phyloP scores from a whole-genome alignment of 768 basidiomycete genomes.

The Xerocomus potaroensis region DNA sequence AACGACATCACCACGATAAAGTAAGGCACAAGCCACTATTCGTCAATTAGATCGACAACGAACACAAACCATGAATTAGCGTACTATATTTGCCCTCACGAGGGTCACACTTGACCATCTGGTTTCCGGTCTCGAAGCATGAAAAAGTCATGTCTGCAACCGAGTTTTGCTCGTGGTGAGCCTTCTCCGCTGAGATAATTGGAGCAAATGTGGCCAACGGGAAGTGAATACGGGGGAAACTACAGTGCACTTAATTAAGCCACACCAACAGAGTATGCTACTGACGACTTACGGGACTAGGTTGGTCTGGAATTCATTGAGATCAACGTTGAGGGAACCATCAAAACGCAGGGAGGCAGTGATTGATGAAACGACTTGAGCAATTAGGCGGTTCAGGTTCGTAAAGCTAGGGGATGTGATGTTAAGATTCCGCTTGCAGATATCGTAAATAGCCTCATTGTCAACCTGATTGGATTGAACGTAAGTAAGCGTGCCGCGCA shows the following conservation, averaged over 20 bases:
- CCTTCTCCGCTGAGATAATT: conserved; percentile 90
- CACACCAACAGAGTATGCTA: background rate
- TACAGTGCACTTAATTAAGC: conserved; percentile 25
- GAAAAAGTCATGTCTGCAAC: conserved; percentile 98
- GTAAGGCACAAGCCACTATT: conserved; percentile 62
- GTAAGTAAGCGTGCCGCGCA: conserved; percentile 2
- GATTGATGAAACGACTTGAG: conserved; percentile 97
- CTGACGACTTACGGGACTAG: conserved; percentile 76
- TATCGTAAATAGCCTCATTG: conserved; percentile 78
- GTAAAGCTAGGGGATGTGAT: conserved; percentile 85
- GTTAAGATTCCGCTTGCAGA: conserved; percentile 86
- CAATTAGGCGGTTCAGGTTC: conserved; percentile 95
- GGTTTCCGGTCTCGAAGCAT: conserved; percentile 74
- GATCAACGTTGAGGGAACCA: conserved; percentile 60
- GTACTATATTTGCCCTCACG: conserved; percentile 74
- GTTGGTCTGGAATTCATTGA: conserved; percentile 99
- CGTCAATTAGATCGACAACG: conserved; percentile 1
- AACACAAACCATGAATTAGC: conserved; percentile 10
- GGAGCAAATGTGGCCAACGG: conserved; percentile 96
- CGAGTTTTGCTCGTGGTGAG: conserved; percentile 94
- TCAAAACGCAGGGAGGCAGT: conserved; percentile 82
- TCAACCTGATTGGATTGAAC: conserved; percentile 47
- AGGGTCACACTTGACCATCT: conserved; percentile 80
- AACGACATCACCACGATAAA: conserved; percentile 75
- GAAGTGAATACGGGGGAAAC: conserved; percentile 99